phyloP scores from a whole-genome alignment of 495 filamentous ascomycete genomes.

The Daldinia loculata region DNA sequence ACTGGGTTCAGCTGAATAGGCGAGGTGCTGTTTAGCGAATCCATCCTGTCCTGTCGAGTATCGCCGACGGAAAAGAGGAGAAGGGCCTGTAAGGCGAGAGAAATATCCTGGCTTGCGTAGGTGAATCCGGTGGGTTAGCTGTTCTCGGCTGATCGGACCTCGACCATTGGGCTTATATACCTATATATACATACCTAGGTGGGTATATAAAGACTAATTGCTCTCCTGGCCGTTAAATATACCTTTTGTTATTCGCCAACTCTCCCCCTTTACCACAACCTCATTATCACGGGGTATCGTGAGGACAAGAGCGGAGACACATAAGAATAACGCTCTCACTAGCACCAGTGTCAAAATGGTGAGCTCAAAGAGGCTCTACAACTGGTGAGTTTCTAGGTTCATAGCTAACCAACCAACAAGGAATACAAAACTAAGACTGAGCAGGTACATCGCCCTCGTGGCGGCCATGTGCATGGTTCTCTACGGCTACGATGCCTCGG shows the following conservation, averaged over 20 bases:
- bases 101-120: neutral
- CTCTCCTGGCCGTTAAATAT: neutral
- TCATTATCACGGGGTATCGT: neutral
- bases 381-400: conserved; percentile 43
- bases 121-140: neutral
- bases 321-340: too few species aligned
- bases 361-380: conserved; percentile 48
- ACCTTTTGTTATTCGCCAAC: neutral
- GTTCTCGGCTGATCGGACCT: neutral
- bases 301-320: neutral
- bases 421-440: neutral
- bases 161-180: neutral
- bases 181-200: neutral
- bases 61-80: neutral
- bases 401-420: neutral
- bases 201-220: neutral
- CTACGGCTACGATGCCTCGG: conserved; percentile 72
- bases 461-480: conserved; percentile 73
- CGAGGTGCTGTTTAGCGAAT: conserved; percentile 5
- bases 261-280: neutral
- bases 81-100: neutral
- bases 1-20: conserved; percentile 11
- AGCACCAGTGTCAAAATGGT: conserved; percentile 32
- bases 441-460: conserved; percentile 69
- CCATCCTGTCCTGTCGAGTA: neutral